Evolutionary conservation across 1,284 basidiomycete genomes (phyloP).

Genomic region (Microbotryum lychnidis-dioicae): DNA sequence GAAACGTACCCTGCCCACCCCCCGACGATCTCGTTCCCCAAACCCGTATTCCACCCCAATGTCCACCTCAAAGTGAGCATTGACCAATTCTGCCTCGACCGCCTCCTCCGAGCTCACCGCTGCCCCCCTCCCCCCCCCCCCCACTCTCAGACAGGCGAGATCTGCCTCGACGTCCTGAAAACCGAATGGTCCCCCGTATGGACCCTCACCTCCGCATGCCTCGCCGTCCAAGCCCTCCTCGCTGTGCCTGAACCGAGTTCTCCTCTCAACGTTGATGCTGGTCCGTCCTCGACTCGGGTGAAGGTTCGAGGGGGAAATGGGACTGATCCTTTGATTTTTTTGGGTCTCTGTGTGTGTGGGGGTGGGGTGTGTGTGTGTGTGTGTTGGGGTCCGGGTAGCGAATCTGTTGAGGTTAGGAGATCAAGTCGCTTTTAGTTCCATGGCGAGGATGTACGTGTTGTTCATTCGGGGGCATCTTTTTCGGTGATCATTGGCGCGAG

Average conservation of each 20-base stretch:
- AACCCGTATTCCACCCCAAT: slow-evolving; percentile 8
- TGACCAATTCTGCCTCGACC: not conserved
- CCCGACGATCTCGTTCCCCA: not conserved
- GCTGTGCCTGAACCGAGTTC: slow-evolving; percentile 38
- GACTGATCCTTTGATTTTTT: no score
- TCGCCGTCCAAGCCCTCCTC: slow-evolving; percentile 37
- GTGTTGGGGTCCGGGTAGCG: not conserved
- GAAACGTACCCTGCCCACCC: slow-evolving; percentile 7
- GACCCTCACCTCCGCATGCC: slow-evolving; percentile 36
- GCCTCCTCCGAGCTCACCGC: not conserved
- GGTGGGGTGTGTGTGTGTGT: no score
- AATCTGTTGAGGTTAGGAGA: slow-evolving; percentile 8
- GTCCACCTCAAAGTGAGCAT: slow-evolving; percentile 4
- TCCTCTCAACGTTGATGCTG: slow-evolving; percentile 40
- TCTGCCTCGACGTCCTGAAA: slow-evolving; percentile 39
- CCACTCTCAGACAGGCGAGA: slow-evolving; percentile 34
- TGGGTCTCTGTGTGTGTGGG: no score
- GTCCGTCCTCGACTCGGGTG: not conserved
- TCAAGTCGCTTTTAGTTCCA: not conserved
- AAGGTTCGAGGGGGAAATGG: no score
- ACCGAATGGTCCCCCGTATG: slow-evolving; percentile 40
- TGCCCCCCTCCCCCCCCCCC: no score
- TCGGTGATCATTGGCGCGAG: no score
- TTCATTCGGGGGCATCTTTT: not conserved
- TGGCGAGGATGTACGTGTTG: slow-evolving; percentile 1